phyloP scores from a whole-genome alignment of 2,329 filamentous ascomycete species.

The Rhynchosporium secalis region DNA sequence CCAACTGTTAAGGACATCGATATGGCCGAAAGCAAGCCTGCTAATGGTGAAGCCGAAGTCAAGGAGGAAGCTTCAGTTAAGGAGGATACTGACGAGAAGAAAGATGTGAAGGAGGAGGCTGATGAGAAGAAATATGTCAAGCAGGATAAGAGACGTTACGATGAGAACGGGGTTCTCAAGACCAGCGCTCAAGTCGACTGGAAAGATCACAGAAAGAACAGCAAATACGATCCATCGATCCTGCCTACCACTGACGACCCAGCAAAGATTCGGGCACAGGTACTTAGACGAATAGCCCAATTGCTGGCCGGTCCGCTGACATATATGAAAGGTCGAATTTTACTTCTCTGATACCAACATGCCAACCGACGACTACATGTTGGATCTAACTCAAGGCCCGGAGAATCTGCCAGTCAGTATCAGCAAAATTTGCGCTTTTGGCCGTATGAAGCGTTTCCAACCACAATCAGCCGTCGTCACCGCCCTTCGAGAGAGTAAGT shows the following conservation, averaged over 20 bases:
- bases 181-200: slow-evolving; percentile 34
- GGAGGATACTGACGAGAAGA: slow-evolving; percentile 19
- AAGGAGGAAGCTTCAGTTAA: slow-evolving; percentile 7
- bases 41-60: slow-evolving; percentile 22
- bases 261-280: slow-evolving; percentile 66
- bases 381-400: slow-evolving; percentile 72
- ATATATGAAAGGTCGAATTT: slow-evolving; percentile 72
- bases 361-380: slow-evolving; percentile 83
- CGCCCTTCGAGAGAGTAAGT: slow-evolving; percentile 75
- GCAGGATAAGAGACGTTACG: slow-evolving; percentile 23
- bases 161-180: slow-evolving; percentile 33
- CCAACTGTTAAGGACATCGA: slow-evolving; percentile 22
- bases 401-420: slow-evolving; percentile 81
- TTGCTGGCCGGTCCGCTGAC: not conserved
- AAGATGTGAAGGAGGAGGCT: slow-evolving; percentile 18
- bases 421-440: slow-evolving; percentile 79
- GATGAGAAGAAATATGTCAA: slow-evolving; percentile 13
- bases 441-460: slow-evolving; percentile 94
- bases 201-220: slow-evolving; percentile 43
- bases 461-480: slow-evolving; percentile 80
- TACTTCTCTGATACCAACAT: slow-evolving; percentile 95
- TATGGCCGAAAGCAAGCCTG: slow-evolving; percentile 24
- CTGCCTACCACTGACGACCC: slow-evolving; percentile 61
- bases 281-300: slow-evolving; percentile 38
- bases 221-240: slow-evolving; percentile 57